Conservation (phyloP, 257 asterid species). For the Buddleja alternifolia region DNA sequence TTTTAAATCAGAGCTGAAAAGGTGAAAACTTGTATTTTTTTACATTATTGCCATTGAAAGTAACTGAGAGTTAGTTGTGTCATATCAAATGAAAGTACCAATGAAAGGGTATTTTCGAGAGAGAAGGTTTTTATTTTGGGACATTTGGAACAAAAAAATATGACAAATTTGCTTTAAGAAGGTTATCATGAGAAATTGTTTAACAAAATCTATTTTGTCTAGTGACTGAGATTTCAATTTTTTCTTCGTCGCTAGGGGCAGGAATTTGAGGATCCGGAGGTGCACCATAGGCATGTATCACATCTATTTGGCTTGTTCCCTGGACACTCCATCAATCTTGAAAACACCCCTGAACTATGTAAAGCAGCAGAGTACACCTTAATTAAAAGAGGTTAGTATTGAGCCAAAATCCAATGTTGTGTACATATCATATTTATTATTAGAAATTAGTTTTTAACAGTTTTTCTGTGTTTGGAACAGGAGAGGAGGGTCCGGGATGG, state of each 20-base stretch:
- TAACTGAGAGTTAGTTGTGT: too few species aligned
- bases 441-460: neutral
- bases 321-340: conserved; percentile 61
- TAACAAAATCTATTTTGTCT: neutral
- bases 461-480: conserved; percentile 37
- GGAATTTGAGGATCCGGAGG: conserved; percentile 72
- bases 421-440: neutral
- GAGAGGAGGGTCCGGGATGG: conserved; percentile 89
- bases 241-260: conserved; percentile 41
- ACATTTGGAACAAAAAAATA: too few species aligned
- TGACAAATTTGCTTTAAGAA: conserved; percentile 1
- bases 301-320: conserved; percentile 82
- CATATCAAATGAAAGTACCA: too few species aligned
- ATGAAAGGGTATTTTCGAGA: too few species aligned
- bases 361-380: conserved; percentile 66
- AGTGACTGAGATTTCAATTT: neutral
- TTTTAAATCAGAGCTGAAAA: too few species aligned
- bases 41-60: too few species aligned
- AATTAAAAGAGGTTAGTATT: conserved; percentile 59
- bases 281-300: conserved; percentile 76
- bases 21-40: too few species aligned
- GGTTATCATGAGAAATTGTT: neutral
- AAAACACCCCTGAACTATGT: conserved; percentile 61
- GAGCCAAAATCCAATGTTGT: too few species aligned
- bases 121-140: too few species aligned